phyloP scores from a whole-genome alignment of 768 basidiomycete species.

The Lepiota brunneoincarnata region DNA sequence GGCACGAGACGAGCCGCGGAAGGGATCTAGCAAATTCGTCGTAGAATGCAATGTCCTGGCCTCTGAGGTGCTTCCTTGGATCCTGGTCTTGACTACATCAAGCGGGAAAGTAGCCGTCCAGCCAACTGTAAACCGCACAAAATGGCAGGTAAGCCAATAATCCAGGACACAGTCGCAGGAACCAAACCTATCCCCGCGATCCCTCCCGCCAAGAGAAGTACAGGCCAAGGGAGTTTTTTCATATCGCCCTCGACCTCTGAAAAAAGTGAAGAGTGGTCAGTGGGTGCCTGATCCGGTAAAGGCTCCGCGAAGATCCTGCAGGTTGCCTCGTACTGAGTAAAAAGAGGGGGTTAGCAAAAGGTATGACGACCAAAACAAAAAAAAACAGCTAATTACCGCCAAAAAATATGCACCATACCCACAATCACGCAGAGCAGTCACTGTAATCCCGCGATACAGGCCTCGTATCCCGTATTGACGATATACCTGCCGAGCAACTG shows the following conservation, averaged over 20 bases:
- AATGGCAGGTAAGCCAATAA: not conserved
- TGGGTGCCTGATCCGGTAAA: conserved; percentile 16
- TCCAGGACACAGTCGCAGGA: not conserved
- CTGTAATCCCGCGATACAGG: conserved; percentile 72
- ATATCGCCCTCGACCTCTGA: conserved; percentile 38
- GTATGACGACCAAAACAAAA: not conserved
- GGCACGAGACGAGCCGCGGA: not conserved
- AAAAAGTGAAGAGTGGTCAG: conserved; percentile 28
- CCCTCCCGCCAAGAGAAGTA: conserved; percentile 70
- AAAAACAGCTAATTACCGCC: conserved; percentile 44
- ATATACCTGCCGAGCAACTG: conserved; percentile 57
- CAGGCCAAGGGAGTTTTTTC: conserved; percentile 43
- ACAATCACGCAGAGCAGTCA: conserved; percentile 73
- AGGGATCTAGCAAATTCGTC: conserved; percentile 14
- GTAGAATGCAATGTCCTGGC: not conserved
- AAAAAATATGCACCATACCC: conserved; percentile 88
- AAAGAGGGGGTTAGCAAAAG: not conserved
- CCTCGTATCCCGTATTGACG: conserved; percentile 56
- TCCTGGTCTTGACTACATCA: conserved; percentile 88
- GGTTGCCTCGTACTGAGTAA: conserved; percentile 60
- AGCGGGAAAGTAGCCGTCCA: conserved; percentile 86
- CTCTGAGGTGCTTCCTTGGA: conserved; percentile 52
- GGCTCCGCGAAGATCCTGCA: conserved; percentile 42
- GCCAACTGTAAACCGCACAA: conserved; percentile 37
- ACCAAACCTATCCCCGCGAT: conserved; percentile 60